Conservation (phyloP, 768 basidiomycete genomes). For the Mycena rosella region DNA sequence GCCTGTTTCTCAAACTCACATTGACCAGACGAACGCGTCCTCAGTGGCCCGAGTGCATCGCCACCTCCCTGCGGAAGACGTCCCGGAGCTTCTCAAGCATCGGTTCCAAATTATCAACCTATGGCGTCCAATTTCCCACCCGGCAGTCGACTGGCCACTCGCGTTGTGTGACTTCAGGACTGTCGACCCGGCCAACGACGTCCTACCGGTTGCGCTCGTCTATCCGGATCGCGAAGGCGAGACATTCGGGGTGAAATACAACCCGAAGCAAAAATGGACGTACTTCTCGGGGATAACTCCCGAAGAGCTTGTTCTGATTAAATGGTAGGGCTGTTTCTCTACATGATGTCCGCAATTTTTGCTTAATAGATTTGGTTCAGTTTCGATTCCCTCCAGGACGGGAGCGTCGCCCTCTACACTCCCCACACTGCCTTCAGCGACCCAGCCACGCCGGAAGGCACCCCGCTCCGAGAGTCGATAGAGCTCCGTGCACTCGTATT, state of each 20-base stretch:
- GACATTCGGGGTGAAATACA: constrained; percentile 60
- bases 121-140: constrained; percentile 66
- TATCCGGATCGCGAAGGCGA: constrained; percentile 67
- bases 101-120: constrained; percentile 73
- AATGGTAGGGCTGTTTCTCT: constrained; percentile 56
- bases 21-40: constrained; percentile 64
- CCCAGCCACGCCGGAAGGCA: constrained; percentile 25
- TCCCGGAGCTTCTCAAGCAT: constrained; percentile 54
- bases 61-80: constrained; percentile 64
- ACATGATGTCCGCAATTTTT: neutral
- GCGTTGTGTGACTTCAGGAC: constrained; percentile 65
- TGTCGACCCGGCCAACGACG: constrained; percentile 56
- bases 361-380: neutral
- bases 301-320: constrained; percentile 39
- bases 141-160: constrained; percentile 65
- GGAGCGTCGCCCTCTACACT: constrained; percentile 29
- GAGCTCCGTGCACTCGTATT: constrained; percentile 34
- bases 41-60: constrained; percentile 61
- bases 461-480: constrained; percentile 31
- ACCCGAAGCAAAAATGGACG: constrained; percentile 64
- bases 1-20: constrained; percentile 61
- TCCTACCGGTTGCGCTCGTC: constrained; percentile 58
- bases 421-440: constrained; percentile 29
- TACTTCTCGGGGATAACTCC: constrained; percentile 45
- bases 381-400: constrained; percentile 29